Base-by-base conservation (phyloP, 768 basidiomycete species). In the Termitomyces heimii region DNA sequence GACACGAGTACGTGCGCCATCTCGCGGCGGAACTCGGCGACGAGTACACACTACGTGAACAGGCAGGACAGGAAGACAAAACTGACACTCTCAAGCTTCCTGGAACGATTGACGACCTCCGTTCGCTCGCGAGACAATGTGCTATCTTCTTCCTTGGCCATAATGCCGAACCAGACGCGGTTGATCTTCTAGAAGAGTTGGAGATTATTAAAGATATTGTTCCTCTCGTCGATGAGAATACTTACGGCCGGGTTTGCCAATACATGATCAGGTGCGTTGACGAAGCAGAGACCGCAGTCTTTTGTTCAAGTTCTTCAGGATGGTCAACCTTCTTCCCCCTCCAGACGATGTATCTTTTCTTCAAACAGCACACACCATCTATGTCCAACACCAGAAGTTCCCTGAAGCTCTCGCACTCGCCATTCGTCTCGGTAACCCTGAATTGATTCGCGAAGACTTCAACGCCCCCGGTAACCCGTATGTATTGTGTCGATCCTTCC, bases 1-100 rank as follows among this genome's bases (percentile, higher is more conserved):
- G 97, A 4, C 95, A 99, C 69, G 97, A 99, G 77, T 99, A 99
- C 67, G 92, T 98, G 54, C 87, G 96, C 34, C 96, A 99, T 69
- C 82, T 99, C 46, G 92, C 97, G 12, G 88, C 96, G 2, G 97
- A 99, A 68, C 85, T 99, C 8, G 94, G 94, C 6, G 92, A 98
- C 68, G 97, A 98, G 68, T 98, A 87, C 67, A 82, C 77, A 26
- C 68, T 77, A 48, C 85, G 91, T n/a, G 84, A 84, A 59, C 81
- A 84, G 60, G 82, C 79, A 28, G 70, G 70, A 55, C 59, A 48
- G 24, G 53, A 60, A 52, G 61, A 51, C 40, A 60, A 32, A 57
- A 65, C 56, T 57, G 67, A 67, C 55, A 61, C 64, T 24, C 57
- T 66, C 20, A 71, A 78, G 47, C 70, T 78, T 18, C 74, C 78